A percentile compares a stretch with the other conserved stretches of the same genome.
Evolutionary conservation across 2,329 filamentous ascomycete species (phyloP).

Genomic region (Colletotrichum cuscutae): DNA sequence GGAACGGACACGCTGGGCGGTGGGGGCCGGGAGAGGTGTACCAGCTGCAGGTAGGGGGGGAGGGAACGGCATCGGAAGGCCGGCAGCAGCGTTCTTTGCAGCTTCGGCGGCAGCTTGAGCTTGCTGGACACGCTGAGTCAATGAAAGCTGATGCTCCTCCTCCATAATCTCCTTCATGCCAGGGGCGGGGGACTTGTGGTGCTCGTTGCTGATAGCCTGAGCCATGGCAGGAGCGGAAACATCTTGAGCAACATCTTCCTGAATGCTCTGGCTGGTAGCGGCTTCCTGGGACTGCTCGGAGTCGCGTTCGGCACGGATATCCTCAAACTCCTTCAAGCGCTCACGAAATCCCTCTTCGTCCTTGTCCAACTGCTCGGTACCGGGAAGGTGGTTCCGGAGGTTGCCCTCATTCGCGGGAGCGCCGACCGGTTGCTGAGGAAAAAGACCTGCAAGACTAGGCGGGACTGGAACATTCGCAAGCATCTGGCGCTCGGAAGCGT

Average conservation of each 20-base stretch:
- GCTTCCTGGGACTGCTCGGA: slow-evolving; percentile 54
- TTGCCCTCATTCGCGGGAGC: slow-evolving; percentile 49
- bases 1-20: slow-evolving; percentile 84
- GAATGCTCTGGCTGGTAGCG: slow-evolving; percentile 27
- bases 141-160: slow-evolving; percentile 61
- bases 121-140: slow-evolving; percentile 88
- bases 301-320: slow-evolving; percentile 79
- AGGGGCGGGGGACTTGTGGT: slow-evolving; percentile 24
- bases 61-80: slow-evolving; percentile 81
- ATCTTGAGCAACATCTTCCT: slow-evolving; percentile 35
- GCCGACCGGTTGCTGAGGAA: slow-evolving; percentile 51
- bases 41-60: slow-evolving; percentile 78
- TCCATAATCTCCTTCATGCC: slow-evolving; percentile 35
- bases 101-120: slow-evolving; percentile 63
- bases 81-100: slow-evolving; percentile 62
- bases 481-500: slow-evolving; percentile 62
- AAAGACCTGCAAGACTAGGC: slow-evolving; percentile 38
- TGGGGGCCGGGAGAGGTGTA: slow-evolving; percentile 88
- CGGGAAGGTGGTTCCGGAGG: slow-evolving; percentile 59
- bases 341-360: slow-evolving; percentile 72
- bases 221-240: slow-evolving; percentile 21
- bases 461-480: slow-evolving; percentile 53
- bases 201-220: slow-evolving; percentile 32
- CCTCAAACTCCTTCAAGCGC: slow-evolving; percentile 85
- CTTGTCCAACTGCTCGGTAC: slow-evolving; percentile 59